Evolutionary conservation across 768 basidiomycete species (phyloP), one percentile per base, ranked within the genome.

Genomic region (Hypholoma fasciculare): DNA sequence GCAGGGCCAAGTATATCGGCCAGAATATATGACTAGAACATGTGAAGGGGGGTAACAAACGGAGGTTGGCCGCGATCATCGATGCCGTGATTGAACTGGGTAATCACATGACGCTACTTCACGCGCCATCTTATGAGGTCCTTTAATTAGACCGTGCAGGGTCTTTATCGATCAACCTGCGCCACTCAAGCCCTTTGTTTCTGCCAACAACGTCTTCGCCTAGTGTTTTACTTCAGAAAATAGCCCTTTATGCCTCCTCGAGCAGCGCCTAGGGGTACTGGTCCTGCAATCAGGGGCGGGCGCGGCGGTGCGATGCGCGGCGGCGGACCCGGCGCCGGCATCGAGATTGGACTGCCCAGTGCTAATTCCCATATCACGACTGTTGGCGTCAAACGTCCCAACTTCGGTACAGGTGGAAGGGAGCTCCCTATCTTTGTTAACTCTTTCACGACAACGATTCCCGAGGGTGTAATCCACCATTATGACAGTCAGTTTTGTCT

Each of bases 341-440:
- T 70, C 51, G 60, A 63, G 50, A 66, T 67, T 54, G 66, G 62
- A 27, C 48, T 65, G 9, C 72, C 72, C 59, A 37, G 63, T 37
- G 63, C 73, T 53, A 65, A 70, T 19, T 69, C 75, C 26, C 78
- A 79, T 52, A 71, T 81, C 54, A 71, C 78, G 12, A 77, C 86
- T 27, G 75, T 90, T 40, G 90, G 89, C 16, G 91, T 92, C 38
- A 86, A 81, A 63, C 78, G 91, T 40, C 80, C 87, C 27, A 81
- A 77, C 38, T 89, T 80, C 63, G 90, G 88, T 19, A 78, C 74
- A 0, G 76, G 77, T 9, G 91, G 90, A 3, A 68, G 67, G 20
- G 63, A 66, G 43, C 59, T 76, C 13, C 69, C 70, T 23, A 75
- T 80, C 50, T 72, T 58, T 52, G 79, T 81, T 34, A 94, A 93